A percentile compares a stretch with the other conserved stretches of the same genome.
Conservation (phyloP, 164 flowering plant species). For the Vitis cinerea region DNA sequence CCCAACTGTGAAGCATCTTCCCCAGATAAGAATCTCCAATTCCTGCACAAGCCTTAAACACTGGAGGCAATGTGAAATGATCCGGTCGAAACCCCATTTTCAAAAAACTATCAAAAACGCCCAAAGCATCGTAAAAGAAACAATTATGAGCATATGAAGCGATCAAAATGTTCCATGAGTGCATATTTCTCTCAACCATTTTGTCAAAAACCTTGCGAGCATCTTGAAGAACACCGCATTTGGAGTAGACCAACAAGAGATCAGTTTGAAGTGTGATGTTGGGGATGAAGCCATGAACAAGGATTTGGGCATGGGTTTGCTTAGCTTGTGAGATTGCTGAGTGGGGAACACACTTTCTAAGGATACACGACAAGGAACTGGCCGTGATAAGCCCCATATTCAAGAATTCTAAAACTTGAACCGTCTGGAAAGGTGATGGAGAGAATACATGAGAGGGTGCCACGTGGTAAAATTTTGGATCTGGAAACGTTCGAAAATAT, state of each 20-base stretch:
- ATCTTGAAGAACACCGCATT: slow-evolving; percentile 25
- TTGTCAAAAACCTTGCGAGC: slow-evolving; percentile 42
- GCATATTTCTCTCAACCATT: slow-evolving; percentile 49
- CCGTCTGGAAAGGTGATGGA: not conserved
- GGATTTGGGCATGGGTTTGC: slow-evolving; percentile 45
- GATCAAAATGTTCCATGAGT: slow-evolving; percentile 60
- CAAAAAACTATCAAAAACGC: slow-evolving; percentile 28
- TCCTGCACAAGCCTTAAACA: slow-evolving; percentile 41
- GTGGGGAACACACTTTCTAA: slow-evolving; percentile 27
- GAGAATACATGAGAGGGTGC: not conserved
- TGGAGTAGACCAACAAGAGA: slow-evolving; percentile 42
- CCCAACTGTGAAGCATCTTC: slow-evolving; percentile 36
- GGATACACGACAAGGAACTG: slow-evolving; percentile 32
- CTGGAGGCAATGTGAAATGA: slow-evolving; percentile 49
- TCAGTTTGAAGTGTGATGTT: slow-evolving; percentile 50
- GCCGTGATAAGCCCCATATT: slow-evolving; percentile 18
- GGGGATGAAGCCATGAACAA: slow-evolving; percentile 31
- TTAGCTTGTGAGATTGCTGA: slow-evolving; percentile 27
- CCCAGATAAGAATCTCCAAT: slow-evolving; percentile 28
- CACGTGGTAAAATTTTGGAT: too few relatives aligned
- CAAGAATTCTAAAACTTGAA: not conserved
- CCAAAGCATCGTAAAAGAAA: slow-evolving; percentile 23
- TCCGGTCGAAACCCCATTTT: slow-evolving; percentile 40
- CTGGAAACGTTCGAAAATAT: too few relatives aligned
- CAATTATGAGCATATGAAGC: slow-evolving; percentile 33